These are phyloP conservation scores for Blastobotrys parvus DNA, from an alignment of 805 yeast species.

Conservation along the genomic window DNA sequence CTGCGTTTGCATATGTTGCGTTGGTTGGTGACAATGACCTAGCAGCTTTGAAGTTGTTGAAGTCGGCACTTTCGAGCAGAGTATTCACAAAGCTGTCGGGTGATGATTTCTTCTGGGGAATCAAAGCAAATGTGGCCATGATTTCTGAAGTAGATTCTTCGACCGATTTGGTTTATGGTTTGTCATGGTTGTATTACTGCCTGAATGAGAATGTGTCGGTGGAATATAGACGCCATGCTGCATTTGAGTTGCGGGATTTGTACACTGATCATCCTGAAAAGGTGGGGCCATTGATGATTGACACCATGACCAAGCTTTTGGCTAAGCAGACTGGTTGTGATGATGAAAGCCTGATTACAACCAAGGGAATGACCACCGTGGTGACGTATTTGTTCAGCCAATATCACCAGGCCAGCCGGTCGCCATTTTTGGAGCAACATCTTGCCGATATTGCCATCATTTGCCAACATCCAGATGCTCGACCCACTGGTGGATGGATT, in stretches of 20 bases:
- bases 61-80: not conserved
- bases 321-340: not conserved
- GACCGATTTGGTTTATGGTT: too few species aligned
- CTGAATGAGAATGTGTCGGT: too few species aligned
- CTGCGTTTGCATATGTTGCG: constrained; percentile 42
- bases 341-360: not conserved
- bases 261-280: constrained; percentile 1
- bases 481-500: constrained; percentile 60
- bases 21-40: constrained; percentile 1
- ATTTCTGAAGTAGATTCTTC: not conserved
- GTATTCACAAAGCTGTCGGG: constrained; percentile 7
- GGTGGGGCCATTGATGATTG: constrained; percentile 2
- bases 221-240: too few species aligned
- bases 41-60: not conserved
- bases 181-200: too few species aligned
- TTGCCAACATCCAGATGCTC: constrained; percentile 36
- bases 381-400: not conserved
- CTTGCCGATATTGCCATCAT: constrained; percentile 29
- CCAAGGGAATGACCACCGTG: not conserved
- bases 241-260: too few species aligned
- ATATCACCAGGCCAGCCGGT: not conserved
- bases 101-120: constrained; percentile 10
- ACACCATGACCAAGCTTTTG: not conserved
- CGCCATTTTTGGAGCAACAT: constrained; percentile 9
- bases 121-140: constrained; percentile 2